Percentiles rank a stretch among this genome's conserved stretches.
phyloP scores from a whole-genome alignment of 2,329 filamentous ascomycete species.

The Lachnellula hyalina region DNA sequence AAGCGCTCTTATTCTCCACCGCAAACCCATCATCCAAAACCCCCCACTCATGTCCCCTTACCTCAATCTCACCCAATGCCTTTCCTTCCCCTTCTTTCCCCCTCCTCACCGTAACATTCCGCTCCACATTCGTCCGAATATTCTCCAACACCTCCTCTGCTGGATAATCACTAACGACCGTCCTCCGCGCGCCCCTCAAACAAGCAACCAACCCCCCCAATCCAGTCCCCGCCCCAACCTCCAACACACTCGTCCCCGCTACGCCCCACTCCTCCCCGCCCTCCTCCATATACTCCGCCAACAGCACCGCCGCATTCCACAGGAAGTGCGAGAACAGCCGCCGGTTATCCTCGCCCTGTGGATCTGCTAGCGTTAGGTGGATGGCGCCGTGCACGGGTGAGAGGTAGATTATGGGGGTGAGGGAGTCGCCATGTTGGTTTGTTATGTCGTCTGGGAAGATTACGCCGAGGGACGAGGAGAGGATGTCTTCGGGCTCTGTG shows the following conservation, averaged over 20 bases:
- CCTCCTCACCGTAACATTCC: slow-evolving; percentile 38
- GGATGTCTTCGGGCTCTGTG: slow-evolving; percentile 52
- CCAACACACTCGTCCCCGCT: slow-evolving; percentile 40
- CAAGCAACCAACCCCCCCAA: slow-evolving; percentile 47
- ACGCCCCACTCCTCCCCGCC: slow-evolving; percentile 17
- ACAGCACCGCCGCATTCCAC: slow-evolving; percentile 60
- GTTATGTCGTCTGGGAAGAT: slow-evolving; percentile 65
- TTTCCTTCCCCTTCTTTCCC: neutral
- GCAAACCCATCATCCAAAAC: slow-evolving; percentile 33
- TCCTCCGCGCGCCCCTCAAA: slow-evolving; percentile 43
- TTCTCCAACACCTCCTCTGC: slow-evolving; percentile 53
- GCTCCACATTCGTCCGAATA: slow-evolving; percentile 50
- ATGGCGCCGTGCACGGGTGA: slow-evolving; percentile 34
- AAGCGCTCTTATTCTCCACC: slow-evolving; percentile 35
- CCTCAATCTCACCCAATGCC: slow-evolving; percentile 34
- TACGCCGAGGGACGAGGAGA: slow-evolving; percentile 52
- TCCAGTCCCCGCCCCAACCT: slow-evolving; percentile 63
- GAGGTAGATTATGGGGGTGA: slow-evolving; percentile 55
- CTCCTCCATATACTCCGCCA: slow-evolving; percentile 51
- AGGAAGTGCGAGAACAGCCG: slow-evolving; percentile 65
- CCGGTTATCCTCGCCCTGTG: slow-evolving; percentile 46
- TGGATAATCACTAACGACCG: slow-evolving; percentile 65
- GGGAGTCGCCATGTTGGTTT: slow-evolving; percentile 54
- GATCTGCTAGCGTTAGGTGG: slow-evolving; percentile 35
- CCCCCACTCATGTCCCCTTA: slow-evolving; percentile 64